phyloP scores from a whole-genome alignment of 768 basidiomycete species.

The Macrolepiota dolichaula region DNA sequence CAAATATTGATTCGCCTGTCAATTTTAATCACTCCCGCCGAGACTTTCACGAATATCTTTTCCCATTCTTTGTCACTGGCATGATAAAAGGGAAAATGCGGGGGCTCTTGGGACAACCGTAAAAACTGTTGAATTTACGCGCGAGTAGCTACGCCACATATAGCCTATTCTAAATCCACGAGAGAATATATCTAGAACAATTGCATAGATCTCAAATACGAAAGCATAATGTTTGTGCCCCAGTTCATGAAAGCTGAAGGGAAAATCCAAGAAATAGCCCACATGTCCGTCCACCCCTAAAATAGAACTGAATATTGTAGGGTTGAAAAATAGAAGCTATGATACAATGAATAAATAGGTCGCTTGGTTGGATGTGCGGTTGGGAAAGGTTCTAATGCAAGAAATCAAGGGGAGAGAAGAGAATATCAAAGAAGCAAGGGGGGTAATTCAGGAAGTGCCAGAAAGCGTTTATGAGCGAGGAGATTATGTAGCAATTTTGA shows the following conservation, averaged over 20 bases:
- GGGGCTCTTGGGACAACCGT: not conserved
- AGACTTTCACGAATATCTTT: not conserved
- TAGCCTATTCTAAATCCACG: not conserved
- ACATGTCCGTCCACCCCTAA: not conserved
- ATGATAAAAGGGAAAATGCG: not conserved
- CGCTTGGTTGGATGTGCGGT: not conserved
- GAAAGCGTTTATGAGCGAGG: not conserved
- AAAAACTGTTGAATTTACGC: not conserved
- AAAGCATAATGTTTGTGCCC: not conserved
- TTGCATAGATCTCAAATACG: not conserved
- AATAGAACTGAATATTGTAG: not conserved
- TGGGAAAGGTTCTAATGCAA: constrained; percentile 5
- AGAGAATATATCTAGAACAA: not conserved
- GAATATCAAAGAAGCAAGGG: constrained; percentile 2
- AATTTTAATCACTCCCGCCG: not conserved
- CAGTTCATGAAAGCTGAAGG: not conserved
- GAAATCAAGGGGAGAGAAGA: constrained; percentile 1
- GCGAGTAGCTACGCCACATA: no score
- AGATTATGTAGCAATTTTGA: constrained; percentile 35
- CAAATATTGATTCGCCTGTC: not conserved
- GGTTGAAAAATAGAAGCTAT: constrained; percentile 1
- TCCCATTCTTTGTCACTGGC: not conserved
- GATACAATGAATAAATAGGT: not conserved
- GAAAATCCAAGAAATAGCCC: not conserved
- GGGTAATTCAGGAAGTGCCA: not conserved